Conservation (phyloP, 345 rosid species). For the Isatis tinctoria region DNA sequence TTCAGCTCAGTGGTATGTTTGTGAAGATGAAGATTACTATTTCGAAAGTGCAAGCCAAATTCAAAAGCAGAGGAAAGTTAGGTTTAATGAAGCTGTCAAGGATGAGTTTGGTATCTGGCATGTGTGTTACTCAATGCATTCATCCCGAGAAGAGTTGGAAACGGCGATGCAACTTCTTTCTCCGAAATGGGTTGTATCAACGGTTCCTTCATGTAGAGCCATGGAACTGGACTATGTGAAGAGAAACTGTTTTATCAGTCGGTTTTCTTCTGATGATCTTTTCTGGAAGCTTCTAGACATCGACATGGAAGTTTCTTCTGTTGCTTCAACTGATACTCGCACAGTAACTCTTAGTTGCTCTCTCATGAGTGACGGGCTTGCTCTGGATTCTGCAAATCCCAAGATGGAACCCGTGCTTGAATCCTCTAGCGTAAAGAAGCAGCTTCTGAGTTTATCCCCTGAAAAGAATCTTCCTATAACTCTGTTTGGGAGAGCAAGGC, state of each 20-base stretch:
- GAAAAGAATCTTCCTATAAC: slow-evolving; percentile 47
- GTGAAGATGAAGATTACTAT: slow-evolving; percentile 50
- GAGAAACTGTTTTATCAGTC: slow-evolving; percentile 46
- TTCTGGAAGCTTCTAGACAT: slow-evolving; percentile 82
- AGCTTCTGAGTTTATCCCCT: slow-evolving; percentile 42
- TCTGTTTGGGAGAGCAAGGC: slow-evolving; percentile 74
- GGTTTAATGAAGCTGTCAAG: slow-evolving; percentile 60
- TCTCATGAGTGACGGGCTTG: slow-evolving; percentile 30
- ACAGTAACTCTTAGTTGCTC: slow-evolving; percentile 17
- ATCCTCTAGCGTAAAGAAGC: slow-evolving; percentile 27
- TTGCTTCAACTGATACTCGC: slow-evolving; percentile 21
- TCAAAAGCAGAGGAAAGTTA: slow-evolving; percentile 40
- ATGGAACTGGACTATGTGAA: slow-evolving; percentile 68
- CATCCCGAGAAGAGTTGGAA: slow-evolving; percentile 78
- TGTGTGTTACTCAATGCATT: slow-evolving; percentile 85
- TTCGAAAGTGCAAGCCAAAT: slow-evolving; percentile 21
- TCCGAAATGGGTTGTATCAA: slow-evolving; percentile 80
- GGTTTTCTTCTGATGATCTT: slow-evolving; percentile 47
- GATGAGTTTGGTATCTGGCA: slow-evolving; percentile 88
- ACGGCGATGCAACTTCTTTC: slow-evolving; percentile 64
- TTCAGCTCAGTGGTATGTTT: slow-evolving; percentile 87
- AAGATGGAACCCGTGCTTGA: slow-evolving; percentile 24
- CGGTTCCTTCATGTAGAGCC: slow-evolving; percentile 74
- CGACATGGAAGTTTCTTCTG: slow-evolving; percentile 36
- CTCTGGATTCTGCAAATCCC: slow-evolving; percentile 27